Percentiles rank a stretch among this genome's conserved stretches.
Conservation (phyloP, 2,329 filamentous ascomycete species). For the Aureobasidium melanogenum region DNA sequence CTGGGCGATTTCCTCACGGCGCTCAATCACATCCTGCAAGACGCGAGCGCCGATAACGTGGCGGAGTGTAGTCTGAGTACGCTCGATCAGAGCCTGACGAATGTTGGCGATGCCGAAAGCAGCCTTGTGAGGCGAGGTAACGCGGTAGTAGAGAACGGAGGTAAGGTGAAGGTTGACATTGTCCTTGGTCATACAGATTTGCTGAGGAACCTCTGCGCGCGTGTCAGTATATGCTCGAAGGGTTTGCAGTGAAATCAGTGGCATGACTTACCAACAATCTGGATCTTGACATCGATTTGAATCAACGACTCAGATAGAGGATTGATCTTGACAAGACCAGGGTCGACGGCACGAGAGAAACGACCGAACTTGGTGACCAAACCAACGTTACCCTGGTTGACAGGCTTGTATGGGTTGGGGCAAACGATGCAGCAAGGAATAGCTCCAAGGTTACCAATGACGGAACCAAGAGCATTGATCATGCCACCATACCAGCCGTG, state of each 20-base stretch:
- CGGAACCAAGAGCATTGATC: constrained; percentile 67
- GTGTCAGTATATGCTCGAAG: neutral
- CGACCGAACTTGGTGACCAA: constrained; percentile 91
- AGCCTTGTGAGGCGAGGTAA: constrained; percentile 88
- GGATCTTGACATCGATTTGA: constrained; percentile 97
- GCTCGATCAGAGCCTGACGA: constrained; percentile 90
- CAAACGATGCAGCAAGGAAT: constrained; percentile 86
- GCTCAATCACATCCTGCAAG: constrained; percentile 95
- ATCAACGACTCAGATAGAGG: constrained; percentile 82
- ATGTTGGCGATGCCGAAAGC: constrained; percentile 95
- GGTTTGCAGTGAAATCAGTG: neutral
- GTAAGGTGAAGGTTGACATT: constrained; percentile 92
- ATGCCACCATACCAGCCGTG: constrained; percentile 87
- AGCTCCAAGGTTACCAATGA: constrained; percentile 71
- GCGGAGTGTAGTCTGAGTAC: constrained; percentile 92
- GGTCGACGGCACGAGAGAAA: constrained; percentile 93
- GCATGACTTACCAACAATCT: constrained; percentile 61
- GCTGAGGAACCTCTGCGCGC: constrained; percentile 69
- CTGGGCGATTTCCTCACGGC: constrained; percentile 90
- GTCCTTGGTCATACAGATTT: constrained; percentile 99
- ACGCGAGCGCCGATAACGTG: constrained; percentile 94
- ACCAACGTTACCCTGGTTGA: constrained; percentile 87
- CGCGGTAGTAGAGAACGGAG: constrained; percentile 98
- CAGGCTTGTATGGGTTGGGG: constrained; percentile 92
- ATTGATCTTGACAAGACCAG: constrained; percentile 95